A percentile compares a stretch with the other conserved stretches of the same genome.
Evolutionary conservation across 129 eudicot species (phyloP).

Genomic region (Escallonia herrerae): DNA sequence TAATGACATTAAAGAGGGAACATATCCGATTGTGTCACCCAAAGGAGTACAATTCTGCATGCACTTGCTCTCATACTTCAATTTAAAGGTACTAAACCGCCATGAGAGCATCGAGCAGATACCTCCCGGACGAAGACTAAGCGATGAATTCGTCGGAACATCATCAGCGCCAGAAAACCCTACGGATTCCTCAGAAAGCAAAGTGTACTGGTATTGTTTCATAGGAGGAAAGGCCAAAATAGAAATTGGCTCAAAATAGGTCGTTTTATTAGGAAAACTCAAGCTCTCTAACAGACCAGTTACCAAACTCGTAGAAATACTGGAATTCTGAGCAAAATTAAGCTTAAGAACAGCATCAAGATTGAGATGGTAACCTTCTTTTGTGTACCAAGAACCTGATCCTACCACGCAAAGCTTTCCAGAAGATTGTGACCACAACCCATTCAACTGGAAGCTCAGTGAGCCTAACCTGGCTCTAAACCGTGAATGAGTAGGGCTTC

Average conservation of each 20-base stretch:
- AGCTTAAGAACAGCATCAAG: slow-evolving; percentile 52
- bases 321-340: slow-evolving; percentile 30
- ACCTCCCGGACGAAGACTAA: slow-evolving; percentile 17
- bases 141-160: slow-evolving; percentile 7
- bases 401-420: slow-evolving; percentile 58
- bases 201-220: slow-evolving; percentile 25
- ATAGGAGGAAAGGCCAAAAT: slow-evolving; percentile 39
- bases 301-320: slow-evolving; percentile 36
- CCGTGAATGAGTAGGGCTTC: neutral
- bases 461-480: neutral
- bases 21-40: slow-evolving; percentile 10
- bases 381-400: slow-evolving; percentile 26
- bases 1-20: slow-evolving; percentile 32
- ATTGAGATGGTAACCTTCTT: slow-evolving; percentile 15
- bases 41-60: slow-evolving; percentile 26
- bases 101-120: slow-evolving; percentile 20
- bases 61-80: slow-evolving; percentile 24
- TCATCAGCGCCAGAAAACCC: slow-evolving; percentile 9
- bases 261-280: slow-evolving; percentile 22
- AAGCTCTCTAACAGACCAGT: slow-evolving; percentile 50
- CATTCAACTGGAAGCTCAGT: slow-evolving; percentile 30
- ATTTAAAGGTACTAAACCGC: slow-evolving; percentile 12
- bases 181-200: slow-evolving; percentile 22
- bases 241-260: slow-evolving; percentile 44
- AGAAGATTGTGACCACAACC: slow-evolving; percentile 57